These are phyloP conservation scores for Diutina scorzettiae DNA, from an alignment of 1,139 yeast species.

Conservation along the genomic window DNA sequence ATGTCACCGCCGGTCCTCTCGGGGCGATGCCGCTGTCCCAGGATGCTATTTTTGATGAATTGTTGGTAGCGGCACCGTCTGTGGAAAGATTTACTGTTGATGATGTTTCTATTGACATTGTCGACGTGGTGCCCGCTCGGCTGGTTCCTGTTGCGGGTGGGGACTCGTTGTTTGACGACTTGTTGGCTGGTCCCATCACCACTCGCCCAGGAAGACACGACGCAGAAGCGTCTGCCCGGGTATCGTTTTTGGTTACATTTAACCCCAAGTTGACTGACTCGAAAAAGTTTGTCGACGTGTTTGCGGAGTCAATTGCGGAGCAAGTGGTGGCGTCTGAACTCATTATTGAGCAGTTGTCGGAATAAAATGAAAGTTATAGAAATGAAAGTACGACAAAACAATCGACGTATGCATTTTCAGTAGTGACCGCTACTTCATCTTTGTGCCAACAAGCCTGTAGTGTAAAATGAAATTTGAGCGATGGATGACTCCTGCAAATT, in stretches of 20 bases:
- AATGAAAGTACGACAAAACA: no score
- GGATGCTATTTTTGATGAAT: constrained; percentile 56
- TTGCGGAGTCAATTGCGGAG: background rate
- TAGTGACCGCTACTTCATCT: no score
- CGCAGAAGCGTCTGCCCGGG: constrained; percentile 17
- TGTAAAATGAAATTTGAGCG: no score
- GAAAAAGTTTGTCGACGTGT: constrained; percentile 14
- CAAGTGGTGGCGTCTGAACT: background rate
- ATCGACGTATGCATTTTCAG: no score
- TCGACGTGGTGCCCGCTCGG: constrained; percentile 7
- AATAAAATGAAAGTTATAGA: no score
- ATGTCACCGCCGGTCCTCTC: constrained; percentile 30
- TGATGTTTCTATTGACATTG: constrained; percentile 19
- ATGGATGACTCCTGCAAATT: no score
- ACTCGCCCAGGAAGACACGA: constrained; percentile 8
- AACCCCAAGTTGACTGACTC: constrained; percentile 25
- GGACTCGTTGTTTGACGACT: constrained; percentile 24
- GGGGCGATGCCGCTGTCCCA: constrained; percentile 13
- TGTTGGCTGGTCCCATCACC: constrained; percentile 28
- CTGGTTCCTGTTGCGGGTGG: constrained; percentile 11
- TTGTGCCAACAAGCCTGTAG: no score
- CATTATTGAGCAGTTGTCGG: background rate
- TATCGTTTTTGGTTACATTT: constrained; percentile 35
- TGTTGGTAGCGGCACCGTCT: constrained; percentile 46
- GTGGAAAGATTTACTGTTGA: constrained; percentile 43